Conservation (phyloP, 768 basidiomycete species). For the Trametopsis cervina region DNA sequence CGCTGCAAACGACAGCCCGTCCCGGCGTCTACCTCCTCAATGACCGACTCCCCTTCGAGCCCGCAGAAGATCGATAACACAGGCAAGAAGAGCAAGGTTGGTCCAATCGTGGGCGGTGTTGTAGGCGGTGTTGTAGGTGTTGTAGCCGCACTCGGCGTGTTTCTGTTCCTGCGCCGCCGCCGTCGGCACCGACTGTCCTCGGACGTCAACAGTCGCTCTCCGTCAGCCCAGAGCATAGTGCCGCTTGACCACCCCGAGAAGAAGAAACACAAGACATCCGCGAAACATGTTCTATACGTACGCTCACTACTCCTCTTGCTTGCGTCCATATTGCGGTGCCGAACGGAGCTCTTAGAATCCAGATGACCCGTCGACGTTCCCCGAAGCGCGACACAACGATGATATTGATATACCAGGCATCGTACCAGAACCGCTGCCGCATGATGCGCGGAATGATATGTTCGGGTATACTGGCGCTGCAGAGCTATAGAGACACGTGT, state of each 20-base stretch:
- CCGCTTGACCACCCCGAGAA: background rate
- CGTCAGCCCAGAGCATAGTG: background rate
- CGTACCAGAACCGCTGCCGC: background rate
- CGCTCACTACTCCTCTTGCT: background rate
- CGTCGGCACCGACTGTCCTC: background rate
- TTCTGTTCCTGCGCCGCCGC: background rate
- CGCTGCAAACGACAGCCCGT: background rate
- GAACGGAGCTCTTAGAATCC: constrained; percentile 2
- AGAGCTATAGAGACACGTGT: constrained; percentile 3
- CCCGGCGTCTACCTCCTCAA: background rate
- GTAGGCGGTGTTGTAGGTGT: constrained; percentile 4
- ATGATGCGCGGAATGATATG: background rate
- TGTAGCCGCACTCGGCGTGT: background rate
- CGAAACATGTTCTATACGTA: background rate
- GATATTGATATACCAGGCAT: background rate
- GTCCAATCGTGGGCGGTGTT: constrained; percentile 10
- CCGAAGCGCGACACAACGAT: background rate
- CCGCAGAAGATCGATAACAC: background rate
- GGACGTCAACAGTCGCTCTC: too few relatives aligned
- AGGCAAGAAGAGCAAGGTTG: constrained; percentile 4
- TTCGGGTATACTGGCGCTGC: constrained; percentile 8
- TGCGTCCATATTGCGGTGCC: background rate
- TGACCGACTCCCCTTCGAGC: background rate
- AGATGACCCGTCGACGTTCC: constrained; percentile 7
- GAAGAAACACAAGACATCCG: background rate